Evolutionary conservation across 2,329 filamentous ascomycete species (phyloP).

Genomic region (Colletotrichum somersetense): DNA sequence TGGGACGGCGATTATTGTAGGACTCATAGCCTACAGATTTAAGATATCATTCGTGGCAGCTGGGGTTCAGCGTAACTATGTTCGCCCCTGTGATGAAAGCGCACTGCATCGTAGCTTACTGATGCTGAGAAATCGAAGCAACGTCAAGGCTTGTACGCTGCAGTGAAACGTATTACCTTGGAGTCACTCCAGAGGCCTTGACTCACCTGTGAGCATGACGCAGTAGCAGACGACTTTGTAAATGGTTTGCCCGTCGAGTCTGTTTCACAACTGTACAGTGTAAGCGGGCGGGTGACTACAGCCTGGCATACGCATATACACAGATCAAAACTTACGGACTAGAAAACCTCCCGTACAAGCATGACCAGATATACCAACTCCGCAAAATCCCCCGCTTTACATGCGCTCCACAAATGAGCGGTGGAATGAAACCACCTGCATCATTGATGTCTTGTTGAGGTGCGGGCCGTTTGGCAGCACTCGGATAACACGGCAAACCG

Average conservation of each 20-base stretch:
- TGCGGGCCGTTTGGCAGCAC: not conserved
- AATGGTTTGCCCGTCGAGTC: not conserved
- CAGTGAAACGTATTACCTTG: not conserved
- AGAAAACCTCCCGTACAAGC: not conserved
- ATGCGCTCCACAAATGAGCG: not conserved
- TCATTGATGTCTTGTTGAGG: not conserved
- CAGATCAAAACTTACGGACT: not conserved
- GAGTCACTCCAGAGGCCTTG: not conserved
- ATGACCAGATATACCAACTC: not conserved
- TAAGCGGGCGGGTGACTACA: not conserved
- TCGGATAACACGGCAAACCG: not conserved
- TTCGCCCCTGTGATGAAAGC: no score
- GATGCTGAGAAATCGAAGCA: no score
- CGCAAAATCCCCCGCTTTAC: not conserved
- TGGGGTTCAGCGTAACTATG: no score
- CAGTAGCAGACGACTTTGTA: not conserved
- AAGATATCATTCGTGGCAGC: no score
- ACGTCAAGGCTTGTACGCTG: no score
- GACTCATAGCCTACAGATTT: no score
- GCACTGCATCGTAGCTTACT: no score
- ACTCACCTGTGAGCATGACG: not conserved
- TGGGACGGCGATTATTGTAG: no score
- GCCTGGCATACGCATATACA: not conserved
- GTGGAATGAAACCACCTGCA: not conserved
- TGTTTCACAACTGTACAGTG: not conserved